These are phyloP conservation scores for Flaveria linearis DNA, from an alignment of 129 eudicot species.

Conservation along the genomic window DNA sequence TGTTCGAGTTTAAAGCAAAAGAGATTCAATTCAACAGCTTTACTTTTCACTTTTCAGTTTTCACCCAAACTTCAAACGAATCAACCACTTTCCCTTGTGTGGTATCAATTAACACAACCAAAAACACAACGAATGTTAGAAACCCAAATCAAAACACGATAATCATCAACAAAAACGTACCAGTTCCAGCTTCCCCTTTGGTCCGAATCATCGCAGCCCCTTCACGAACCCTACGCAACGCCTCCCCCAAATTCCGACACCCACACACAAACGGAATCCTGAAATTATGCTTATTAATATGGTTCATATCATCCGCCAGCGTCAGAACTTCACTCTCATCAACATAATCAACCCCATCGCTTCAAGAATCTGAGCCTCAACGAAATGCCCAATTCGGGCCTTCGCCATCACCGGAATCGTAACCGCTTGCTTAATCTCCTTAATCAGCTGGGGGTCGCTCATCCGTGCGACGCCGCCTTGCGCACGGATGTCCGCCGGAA, in stretches of 20 bases:
- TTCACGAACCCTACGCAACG: slow-evolving; percentile 42
- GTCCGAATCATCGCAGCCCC: slow-evolving; percentile 57
- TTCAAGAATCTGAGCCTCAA: slow-evolving; percentile 48
- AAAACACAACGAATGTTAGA: background rate
- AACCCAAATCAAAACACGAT: background rate
- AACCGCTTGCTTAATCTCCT: slow-evolving; percentile 49
- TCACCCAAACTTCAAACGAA: too few species aligned
- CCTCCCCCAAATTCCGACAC: slow-evolving; percentile 48
- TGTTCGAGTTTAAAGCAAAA: too few species aligned
- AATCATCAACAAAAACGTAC: slow-evolving; percentile 13
- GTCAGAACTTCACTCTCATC: slow-evolving; percentile 53
- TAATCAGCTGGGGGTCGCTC: slow-evolving; percentile 49
- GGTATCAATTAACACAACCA: too few species aligned
- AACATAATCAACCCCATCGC: slow-evolving; percentile 41
- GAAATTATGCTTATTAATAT: slow-evolving; percentile 50
- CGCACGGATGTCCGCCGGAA: slow-evolving; percentile 49
- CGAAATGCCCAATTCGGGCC: slow-evolving; percentile 51
- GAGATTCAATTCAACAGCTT: too few species aligned
- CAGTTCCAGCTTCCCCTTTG: slow-evolving; percentile 54
- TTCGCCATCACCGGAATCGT: slow-evolving; percentile 54
- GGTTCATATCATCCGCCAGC: slow-evolving; percentile 45
- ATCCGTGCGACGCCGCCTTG: slow-evolving; percentile 51
- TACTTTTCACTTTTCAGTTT: too few species aligned
- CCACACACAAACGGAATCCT: slow-evolving; percentile 51
- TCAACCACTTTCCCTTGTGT: too few species aligned